These are phyloP conservation scores for Noccaea caerulescens DNA, from an alignment of 345 rosid genomes.

Conservation along the genomic window DNA sequence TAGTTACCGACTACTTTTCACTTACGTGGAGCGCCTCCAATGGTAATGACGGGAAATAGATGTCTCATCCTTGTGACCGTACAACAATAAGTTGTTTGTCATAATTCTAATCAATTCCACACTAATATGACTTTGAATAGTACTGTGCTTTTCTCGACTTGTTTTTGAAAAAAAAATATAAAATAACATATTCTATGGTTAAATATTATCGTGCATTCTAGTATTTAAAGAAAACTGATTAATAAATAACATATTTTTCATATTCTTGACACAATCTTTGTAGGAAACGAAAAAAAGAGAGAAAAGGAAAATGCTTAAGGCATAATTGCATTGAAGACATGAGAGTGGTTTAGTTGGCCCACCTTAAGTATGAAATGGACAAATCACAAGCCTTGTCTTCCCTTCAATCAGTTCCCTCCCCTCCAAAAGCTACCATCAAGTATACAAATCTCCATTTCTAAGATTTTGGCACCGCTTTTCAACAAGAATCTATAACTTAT, in stretches of 20 bases:
- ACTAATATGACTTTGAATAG: constrained; percentile 5
- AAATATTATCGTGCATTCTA: no score
- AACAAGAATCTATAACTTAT: constrained; percentile 5
- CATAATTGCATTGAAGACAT: constrained; percentile 10
- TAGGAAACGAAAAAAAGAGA: constrained; percentile 5
- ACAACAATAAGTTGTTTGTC: constrained; percentile 34
- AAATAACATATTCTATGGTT: not conserved
- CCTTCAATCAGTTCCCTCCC: constrained; percentile 38
- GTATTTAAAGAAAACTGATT: no score
- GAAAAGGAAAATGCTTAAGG: not conserved
- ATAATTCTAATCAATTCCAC: constrained; percentile 28
- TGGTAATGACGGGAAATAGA: constrained; percentile 16
- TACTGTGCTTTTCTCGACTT: not conserved
- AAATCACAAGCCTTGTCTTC: constrained; percentile 44
- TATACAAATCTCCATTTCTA: constrained; percentile 19
- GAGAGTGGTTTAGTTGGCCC: constrained; percentile 38
- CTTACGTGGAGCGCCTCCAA: constrained; percentile 37
- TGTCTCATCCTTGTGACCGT: constrained; percentile 17
- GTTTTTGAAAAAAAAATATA: not conserved
- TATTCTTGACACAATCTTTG: not conserved
- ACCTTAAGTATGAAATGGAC: constrained; percentile 44
- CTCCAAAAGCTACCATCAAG: constrained; percentile 41
- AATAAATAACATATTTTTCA: no score
- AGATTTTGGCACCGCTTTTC: constrained; percentile 31
- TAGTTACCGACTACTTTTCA: constrained; percentile 20